Evolutionary conservation across 2,329 filamentous ascomycete genomes (phyloP), one percentile per base, ranked within the genome.

Genomic region (Colletotrichum trifolii): DNA sequence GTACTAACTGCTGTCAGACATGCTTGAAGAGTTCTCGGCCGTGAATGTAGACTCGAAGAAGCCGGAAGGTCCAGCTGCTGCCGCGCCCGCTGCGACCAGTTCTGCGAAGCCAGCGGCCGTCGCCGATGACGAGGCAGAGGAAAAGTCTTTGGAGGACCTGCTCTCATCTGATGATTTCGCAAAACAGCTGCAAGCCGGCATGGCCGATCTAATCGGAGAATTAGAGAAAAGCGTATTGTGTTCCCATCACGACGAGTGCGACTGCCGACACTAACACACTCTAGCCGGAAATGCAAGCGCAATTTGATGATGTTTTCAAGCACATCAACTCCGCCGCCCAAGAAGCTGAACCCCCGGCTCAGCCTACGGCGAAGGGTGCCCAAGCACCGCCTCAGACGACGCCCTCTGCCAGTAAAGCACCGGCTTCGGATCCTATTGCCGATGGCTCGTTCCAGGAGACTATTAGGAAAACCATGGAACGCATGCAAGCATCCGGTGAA

Each of bases 381-480:
- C 64, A 73, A 6, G 56, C 71, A 12, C 63, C 73, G 6, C 58
- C 73, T 8, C 75, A 36, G 34, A 65, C 73, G 1, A 67, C 73
- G 47, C 67, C 72, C 12, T 58, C 55, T 17, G 11, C 17, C 5
- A 52, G 64, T 38, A 66, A 64, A 50, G 38, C 45, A n/a, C n/a
- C 64, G 35, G 67, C 74, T 6, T 72, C 76, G 11, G 73, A 76
- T 25, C 70, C 77, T 33, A 74, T 78, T 34, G 79, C 81, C 43
- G 89, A 92, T 45, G 88, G 89, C 50, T 88, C 85, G 1, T 99
- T 99, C 77, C 93, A 96, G 74, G 94, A 97, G 65, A 97, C 93
- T 0, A 98, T 99, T 72, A 89, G 91, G 66, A 89, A 89, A 71
- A 98, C 96, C 0, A 97, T 99, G 91, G 93, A 96, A 78, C 91